Evolutionary conservation across 768 basidiomycete genomes (phyloP), one percentile per base, ranked within the genome.

Genomic region (Xerocomellus dryophilus): DNA sequence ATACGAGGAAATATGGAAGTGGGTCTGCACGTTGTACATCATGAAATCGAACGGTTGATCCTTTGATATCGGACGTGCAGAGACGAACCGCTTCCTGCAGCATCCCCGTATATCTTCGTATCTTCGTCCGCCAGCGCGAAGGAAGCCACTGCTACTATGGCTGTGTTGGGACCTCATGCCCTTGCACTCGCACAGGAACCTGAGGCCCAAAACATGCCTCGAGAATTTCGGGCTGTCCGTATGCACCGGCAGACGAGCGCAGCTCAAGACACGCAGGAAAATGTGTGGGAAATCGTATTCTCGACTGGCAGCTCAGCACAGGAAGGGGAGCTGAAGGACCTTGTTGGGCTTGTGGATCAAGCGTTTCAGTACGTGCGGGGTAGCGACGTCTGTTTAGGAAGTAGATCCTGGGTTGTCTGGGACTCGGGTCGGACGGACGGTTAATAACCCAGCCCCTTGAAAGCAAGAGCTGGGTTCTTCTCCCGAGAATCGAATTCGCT

Each of bases 1-100:
- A 12, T 66, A 66, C 21, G 63, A 66, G 17, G 65, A 68, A 41
- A 57, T 62, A 21, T 66, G 65, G 65, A 48, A 47, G 63, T 67
- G 20, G 31, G 56, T 14, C 10, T n/a, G 9, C 42, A 35, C 31
- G 1, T 9, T 20, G 11, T 23, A 18, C 14, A 10, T 6, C 9
- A n/a, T 7, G 14, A n/a, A 36, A 17, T 8, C 17, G 15, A 11
- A 23, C 7, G 2, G 5, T 35, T 38, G 43, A 48, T 42, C 18
- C 15, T 18, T 9, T 20, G n/a, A 41, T 29, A 10, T 43, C 5
- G 15, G 41, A 40, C 7, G 11, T 27, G 25, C 43, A 66, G 66
- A 17, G 66, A 66, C n/a, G 64, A 66, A 38, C 41, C 56, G 1
- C 52, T 59, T 21, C 38, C 49, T 7, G 25, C 41, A 21, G 46